Percentiles rank a stretch among this genome's conserved stretches.
These are phyloP conservation scores for Malus hybrid DNA, from an alignment of 331 rosid species.

Conservation along the genomic window DNA sequence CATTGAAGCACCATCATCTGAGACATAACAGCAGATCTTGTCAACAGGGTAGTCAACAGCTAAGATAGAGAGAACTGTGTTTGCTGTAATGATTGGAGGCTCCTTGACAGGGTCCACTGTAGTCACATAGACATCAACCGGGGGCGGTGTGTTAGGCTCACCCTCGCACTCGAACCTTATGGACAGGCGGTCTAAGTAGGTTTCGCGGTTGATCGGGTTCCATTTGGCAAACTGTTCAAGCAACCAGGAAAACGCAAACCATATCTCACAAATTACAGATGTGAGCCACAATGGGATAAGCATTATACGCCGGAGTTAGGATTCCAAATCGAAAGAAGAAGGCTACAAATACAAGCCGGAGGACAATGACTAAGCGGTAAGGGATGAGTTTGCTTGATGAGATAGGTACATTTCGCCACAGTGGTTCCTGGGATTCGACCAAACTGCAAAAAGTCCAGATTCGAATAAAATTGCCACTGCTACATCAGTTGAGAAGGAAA, in stretches of 20 bases:
- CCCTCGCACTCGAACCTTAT: constrained; percentile 66
- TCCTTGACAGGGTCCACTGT: no score
- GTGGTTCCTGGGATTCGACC: constrained; percentile 71
- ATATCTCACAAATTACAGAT: constrained; percentile 75
- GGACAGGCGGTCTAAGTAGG: constrained; percentile 71
- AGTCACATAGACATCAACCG: no score
- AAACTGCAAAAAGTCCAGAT: constrained; percentile 24
- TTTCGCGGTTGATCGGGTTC: constrained; percentile 71
- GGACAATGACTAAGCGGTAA: constrained; percentile 69
- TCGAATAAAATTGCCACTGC: background rate
- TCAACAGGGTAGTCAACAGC: no score
- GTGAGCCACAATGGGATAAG: constrained; percentile 66
- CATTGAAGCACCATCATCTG: no score
- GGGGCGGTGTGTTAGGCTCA: constrained; percentile 34
- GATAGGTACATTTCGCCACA: constrained; percentile 74
- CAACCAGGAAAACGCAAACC: constrained; percentile 86
- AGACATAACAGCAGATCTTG: no score
- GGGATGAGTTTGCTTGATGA: constrained; percentile 74
- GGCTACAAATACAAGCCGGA: constrained; percentile 49
- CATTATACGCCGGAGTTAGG: constrained; percentile 63
- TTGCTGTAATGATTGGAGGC: no score
- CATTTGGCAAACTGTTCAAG: constrained; percentile 87
- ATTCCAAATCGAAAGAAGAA: constrained; percentile 75
- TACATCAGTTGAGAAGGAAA: background rate
- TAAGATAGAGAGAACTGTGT: no score